Evolutionary conservation across 768 basidiomycete genomes (phyloP), one percentile per base, ranked within the genome.

Genomic region (Phlebiopsis flavidoalba): DNA sequence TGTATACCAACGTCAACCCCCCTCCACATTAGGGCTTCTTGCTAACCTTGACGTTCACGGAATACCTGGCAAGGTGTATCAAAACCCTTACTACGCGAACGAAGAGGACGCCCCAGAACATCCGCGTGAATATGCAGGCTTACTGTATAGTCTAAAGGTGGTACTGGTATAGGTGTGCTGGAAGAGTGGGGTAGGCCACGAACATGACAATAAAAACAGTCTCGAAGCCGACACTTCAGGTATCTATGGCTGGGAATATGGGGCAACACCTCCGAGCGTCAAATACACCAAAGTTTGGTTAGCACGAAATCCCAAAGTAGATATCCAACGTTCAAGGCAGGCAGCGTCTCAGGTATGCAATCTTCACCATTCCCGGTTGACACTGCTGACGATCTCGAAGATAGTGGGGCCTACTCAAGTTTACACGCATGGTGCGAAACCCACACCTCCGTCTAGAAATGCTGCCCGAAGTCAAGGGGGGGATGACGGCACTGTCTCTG

Each of bases 161-260:
- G 82, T 1, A 76, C 81, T 45, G 82, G 84, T 8, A 74, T 91
- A 11, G 69, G 72, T 22, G 73, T 73, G 36, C 74, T 95, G 8
- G 80, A 86, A 22, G 80, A 86, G 11, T 96, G 93, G 84, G 26
- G 65, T 75, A 5, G 52, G 52, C 15, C 52, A 53, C n/a, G 52
- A 36, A 17, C 31, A n/a, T n/a, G 19, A 11, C 5, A 51, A 24
- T 4, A 36, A n/a, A 2, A 6, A n/a, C 4, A 8, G 21, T 8
- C 2, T 31, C 52, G 19, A 53, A 17, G 14, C 21, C 1, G 52
- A 53, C n/a, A 36, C 1, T 36, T 58, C 63, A 3, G 72, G 75
- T 62, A 69, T 85, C 43, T 71, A 75, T 24, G 91, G 91, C 5
- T 95, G 93, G 94, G 93, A 95, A 66, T 95, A 87, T 73, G 87